phyloP scores from a whole-genome alignment of 805 yeast species.

The Blastobotrys parvus region DNA sequence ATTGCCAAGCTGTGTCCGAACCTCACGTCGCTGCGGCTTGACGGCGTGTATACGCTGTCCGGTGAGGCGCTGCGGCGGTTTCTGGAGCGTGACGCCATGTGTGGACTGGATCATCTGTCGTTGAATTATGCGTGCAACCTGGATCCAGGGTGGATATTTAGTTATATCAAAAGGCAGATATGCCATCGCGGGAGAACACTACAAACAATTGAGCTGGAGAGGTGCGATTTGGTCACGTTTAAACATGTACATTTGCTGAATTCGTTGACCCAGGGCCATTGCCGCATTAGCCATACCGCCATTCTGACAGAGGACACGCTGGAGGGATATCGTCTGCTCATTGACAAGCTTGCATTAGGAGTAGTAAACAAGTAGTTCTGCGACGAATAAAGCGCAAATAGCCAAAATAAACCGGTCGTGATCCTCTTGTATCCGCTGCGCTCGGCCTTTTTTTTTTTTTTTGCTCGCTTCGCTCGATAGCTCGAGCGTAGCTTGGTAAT shows the following conservation, averaged over 20 bases:
- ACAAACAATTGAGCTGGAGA: not conserved
- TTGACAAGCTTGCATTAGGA: slow-evolving; percentile 8
- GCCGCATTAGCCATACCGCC: slow-evolving; percentile 13
- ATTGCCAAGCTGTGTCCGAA: slow-evolving; percentile 4
- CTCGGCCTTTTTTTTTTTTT: no score
- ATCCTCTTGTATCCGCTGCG: no score
- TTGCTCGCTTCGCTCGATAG: no score
- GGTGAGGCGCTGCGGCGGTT: slow-evolving; percentile 6
- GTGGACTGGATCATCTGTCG: slow-evolving; percentile 5
- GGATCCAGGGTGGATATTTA: slow-evolving; percentile 8
- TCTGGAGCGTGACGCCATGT: slow-evolving; percentile 3
- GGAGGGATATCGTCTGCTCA: slow-evolving; percentile 12
- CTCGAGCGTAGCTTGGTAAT: no score
- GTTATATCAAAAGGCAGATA: slow-evolving; percentile 6
- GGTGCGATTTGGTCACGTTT: slow-evolving; percentile 13
- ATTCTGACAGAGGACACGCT: slow-evolving; percentile 14
- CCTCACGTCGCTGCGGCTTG: slow-evolving; percentile 5
- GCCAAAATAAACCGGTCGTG: no score
- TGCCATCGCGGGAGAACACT: not conserved
- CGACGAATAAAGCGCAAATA: no score
- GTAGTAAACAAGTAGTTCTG: not conserved
- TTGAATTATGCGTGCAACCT: slow-evolving; percentile 6
- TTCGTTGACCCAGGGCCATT: slow-evolving; percentile 2
- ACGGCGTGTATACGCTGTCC: slow-evolving; percentile 6
- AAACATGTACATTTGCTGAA: slow-evolving; percentile 7